Conservation (phyloP, 1,139 yeast genomes). For the Lodderomyces margitis region DNA sequence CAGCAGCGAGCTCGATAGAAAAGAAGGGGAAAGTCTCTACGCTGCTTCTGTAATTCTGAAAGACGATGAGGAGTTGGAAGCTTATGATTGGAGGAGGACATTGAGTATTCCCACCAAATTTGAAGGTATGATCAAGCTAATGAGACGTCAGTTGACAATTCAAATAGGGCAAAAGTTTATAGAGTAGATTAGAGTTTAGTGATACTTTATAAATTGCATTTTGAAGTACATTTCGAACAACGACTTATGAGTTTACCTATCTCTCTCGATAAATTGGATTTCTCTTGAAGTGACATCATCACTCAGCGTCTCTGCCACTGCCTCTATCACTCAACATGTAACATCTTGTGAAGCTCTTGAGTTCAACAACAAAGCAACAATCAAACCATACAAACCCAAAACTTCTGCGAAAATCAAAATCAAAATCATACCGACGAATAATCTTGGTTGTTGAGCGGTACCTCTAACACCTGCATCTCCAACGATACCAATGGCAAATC, state of each 20-base stretch:
- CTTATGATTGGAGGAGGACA: constrained; percentile 37
- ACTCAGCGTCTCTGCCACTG: background rate
- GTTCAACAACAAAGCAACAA: constrained; percentile 95
- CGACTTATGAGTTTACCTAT: background rate
- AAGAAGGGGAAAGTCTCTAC: constrained; percentile 35
- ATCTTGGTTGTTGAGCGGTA: constrained; percentile 93
- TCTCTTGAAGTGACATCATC: too few species aligned
- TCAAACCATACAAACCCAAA: constrained; percentile 92
- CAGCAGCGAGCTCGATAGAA: constrained; percentile 21
- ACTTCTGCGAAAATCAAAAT: constrained; percentile 98
- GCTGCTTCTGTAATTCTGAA: constrained; percentile 27
- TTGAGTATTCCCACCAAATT: constrained; percentile 10
- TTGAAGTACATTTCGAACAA: background rate
- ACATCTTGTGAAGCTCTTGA: constrained; percentile 96
- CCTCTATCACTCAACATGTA: constrained; percentile 50
- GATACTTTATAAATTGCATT: background rate
- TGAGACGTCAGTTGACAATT: constrained; percentile 34
- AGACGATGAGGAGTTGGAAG: constrained; percentile 17
- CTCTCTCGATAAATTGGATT: too few species aligned
- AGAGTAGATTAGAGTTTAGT: constrained; percentile 7
- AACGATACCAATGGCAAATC: constrained; percentile 97
- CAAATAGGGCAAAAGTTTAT: constrained; percentile 44
- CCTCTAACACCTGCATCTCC: constrained; percentile 99
- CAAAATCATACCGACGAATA: constrained; percentile 91
- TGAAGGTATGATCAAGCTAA: constrained; percentile 17